phyloP scores from a whole-genome alignment of 352 stramenopile species.

The Phytophthora fragariaefolia region DNA sequence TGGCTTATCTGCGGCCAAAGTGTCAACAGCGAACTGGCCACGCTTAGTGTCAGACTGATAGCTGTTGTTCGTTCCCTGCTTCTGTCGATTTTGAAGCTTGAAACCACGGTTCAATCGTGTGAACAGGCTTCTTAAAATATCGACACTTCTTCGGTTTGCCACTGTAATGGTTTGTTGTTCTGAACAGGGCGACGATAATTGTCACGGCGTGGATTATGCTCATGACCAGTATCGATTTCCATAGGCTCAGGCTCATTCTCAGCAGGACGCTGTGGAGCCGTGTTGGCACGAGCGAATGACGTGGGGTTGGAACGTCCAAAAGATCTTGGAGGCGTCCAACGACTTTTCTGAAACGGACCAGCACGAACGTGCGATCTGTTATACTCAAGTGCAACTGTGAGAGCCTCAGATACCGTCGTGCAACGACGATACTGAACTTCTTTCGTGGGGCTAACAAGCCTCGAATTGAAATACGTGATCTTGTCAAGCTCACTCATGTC shows the following conservation, averaged over 20 bases:
- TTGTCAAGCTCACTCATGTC: neutral
- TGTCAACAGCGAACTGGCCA: neutral
- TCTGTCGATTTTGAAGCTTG: neutral
- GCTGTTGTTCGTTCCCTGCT: neutral
- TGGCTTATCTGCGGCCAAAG: neutral
- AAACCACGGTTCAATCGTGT: neutral
- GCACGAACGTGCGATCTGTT: neutral
- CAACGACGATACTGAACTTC: neutral
- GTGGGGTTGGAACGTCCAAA: neutral
- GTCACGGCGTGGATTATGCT: neutral
- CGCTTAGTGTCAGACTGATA: neutral
- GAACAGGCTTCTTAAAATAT: neutral
- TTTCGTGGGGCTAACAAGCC: neutral
- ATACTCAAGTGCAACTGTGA: neutral
- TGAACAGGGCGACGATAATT: conserved; percentile 1
- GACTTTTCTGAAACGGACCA: neutral
- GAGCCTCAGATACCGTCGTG: neutral
- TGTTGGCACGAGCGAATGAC: neutral
- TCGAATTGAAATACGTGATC: neutral
- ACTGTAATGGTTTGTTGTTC: neutral
- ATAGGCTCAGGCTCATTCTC: neutral
- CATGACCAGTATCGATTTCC: neutral
- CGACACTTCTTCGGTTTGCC: neutral
- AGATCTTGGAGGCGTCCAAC: neutral
- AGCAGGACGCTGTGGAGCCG: neutral